Evolutionary conservation across 2,329 filamentous ascomycete species (phyloP).

Genomic region (Cladophialophora chaetospira): DNA sequence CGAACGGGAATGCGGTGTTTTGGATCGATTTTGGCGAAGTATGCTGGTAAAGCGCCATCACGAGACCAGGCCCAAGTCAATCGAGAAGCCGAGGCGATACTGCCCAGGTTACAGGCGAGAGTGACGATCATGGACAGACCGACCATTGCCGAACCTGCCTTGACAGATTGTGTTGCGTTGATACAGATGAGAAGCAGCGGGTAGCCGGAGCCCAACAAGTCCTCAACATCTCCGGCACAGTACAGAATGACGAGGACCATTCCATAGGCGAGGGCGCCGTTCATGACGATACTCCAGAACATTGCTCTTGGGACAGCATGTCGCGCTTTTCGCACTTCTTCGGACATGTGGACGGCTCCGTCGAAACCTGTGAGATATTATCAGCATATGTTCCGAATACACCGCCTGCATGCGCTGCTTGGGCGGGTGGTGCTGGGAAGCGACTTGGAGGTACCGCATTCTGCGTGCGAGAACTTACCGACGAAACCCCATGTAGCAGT

Average conservation of each 20-base stretch:
- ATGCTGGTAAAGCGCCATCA: conserved; percentile 50
- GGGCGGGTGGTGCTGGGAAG: too few relatives aligned
- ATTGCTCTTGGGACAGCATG: conserved; percentile 41
- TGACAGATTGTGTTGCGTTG: conserved; percentile 24
- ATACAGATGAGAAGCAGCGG: conserved; percentile 24
- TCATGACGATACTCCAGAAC: conserved; percentile 39
- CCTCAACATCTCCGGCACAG: conserved; percentile 33
- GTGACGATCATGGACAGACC: conserved; percentile 21
- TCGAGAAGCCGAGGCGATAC: conserved; percentile 50
- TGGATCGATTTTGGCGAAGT: conserved; percentile 40
- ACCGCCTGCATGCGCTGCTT: too few relatives aligned
- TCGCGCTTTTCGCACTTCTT: conserved; percentile 42
- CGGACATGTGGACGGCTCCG: conserved; percentile 38
- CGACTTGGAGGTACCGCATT: too few relatives aligned
- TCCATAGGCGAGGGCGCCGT: conserved; percentile 39
- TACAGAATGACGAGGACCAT: conserved; percentile 43
- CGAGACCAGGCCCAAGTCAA: conserved; percentile 54
- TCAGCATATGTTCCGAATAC: background rate
- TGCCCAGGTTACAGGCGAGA: conserved; percentile 18
- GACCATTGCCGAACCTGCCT: conserved; percentile 23
- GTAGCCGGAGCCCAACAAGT: conserved; percentile 15
- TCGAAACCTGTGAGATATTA: conserved; percentile 28
- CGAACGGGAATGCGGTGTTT: conserved; percentile 42
- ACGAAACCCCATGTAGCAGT: conserved; percentile 39
- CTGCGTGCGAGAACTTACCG: conserved; percentile 33